Evolutionary conservation across 208 protist species (phyloP).

Genomic region (Trypanosomatidae sp.): DNA sequence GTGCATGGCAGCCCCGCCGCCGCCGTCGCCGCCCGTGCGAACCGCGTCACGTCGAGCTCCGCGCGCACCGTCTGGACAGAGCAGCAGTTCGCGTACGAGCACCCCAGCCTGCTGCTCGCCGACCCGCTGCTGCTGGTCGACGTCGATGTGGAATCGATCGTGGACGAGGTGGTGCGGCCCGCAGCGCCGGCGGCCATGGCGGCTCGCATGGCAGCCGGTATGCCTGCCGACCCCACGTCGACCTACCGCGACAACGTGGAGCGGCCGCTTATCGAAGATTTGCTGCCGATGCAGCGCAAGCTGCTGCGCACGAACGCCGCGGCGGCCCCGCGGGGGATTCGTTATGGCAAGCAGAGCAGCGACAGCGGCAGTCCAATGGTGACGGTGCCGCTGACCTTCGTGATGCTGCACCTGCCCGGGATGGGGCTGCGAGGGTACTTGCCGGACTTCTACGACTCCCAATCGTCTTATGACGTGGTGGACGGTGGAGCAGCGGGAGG

Average conservation of each 20-base stretch:
- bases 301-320: constrained; percentile 16
- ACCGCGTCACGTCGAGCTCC: neutral
- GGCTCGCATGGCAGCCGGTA: neutral
- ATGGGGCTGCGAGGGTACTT: constrained; percentile 26
- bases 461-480: constrained; percentile 8
- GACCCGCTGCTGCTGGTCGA: constrained; percentile 20
- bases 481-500: no score
- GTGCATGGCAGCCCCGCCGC: neutral
- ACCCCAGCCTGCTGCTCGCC: constrained; percentile 15
- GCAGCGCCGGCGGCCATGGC: neutral
- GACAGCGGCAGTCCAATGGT: neutral
- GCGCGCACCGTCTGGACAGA: constrained; percentile 20
- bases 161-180: constrained; percentile 7
- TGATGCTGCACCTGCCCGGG: constrained; percentile 13
- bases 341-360: constrained; percentile 20
- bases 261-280: constrained; percentile 12
- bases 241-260: constrained; percentile 6
- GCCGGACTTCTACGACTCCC: constrained; percentile 24
- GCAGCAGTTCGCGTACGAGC: constrained; percentile 30
- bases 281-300: constrained; percentile 17
- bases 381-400: constrained; percentile 22
- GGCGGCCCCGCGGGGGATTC: constrained; percentile 19
- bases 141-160: constrained; percentile 14
- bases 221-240: neutral
- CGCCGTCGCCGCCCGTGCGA: neutral